phyloP scores from a whole-genome alignment of 2,329 filamentous ascomycete genomes.

The Coniochaeta pulveracea region DNA sequence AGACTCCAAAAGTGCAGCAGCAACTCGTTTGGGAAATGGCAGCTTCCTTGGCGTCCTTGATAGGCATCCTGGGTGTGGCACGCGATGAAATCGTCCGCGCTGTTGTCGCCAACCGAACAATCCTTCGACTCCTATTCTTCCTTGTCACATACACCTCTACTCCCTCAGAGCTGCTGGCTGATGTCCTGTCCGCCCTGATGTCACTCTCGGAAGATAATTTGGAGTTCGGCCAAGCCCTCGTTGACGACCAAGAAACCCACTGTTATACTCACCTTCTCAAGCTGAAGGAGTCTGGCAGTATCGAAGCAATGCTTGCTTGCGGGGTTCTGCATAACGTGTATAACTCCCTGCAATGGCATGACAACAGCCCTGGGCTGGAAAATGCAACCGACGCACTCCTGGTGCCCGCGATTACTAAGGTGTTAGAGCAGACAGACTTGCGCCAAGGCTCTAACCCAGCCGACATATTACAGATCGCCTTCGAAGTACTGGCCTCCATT shows the following conservation, averaged over 20 bases:
- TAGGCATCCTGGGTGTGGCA: slow-evolving; percentile 44
- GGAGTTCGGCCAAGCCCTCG: slow-evolving; percentile 38
- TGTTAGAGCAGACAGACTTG: slow-evolving; percentile 23
- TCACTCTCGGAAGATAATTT: slow-evolving; percentile 50
- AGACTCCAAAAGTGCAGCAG: slow-evolving; percentile 41
- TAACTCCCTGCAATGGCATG: slow-evolving; percentile 38
- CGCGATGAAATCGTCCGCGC: slow-evolving; percentile 48
- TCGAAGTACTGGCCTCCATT: slow-evolving; percentile 55
- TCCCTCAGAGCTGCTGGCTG: slow-evolving; percentile 30
- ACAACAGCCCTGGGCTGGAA: slow-evolving; percentile 34
- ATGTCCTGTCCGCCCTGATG: slow-evolving; percentile 43
- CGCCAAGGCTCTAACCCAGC: slow-evolving; percentile 19
- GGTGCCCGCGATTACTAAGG: slow-evolving; percentile 30
- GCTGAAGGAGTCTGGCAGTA: slow-evolving; percentile 33
- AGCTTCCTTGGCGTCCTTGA: slow-evolving; percentile 39
- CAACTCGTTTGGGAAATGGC: slow-evolving; percentile 40
- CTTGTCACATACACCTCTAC: slow-evolving; percentile 30
- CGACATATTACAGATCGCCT: slow-evolving; percentile 40
- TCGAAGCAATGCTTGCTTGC: slow-evolving; percentile 44
- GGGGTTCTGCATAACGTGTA: slow-evolving; percentile 54
- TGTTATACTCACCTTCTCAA: slow-evolving; percentile 38
- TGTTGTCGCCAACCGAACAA: slow-evolving; percentile 34
- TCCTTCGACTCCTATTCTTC: slow-evolving; percentile 43
- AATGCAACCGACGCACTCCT: slow-evolving; percentile 38
- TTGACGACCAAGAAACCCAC: slow-evolving; percentile 31